These are phyloP conservation scores for Polytrichum formosum DNA, from an alignment of 225 moss, liverwort and hornwort genomes.

Conservation along the genomic window DNA sequence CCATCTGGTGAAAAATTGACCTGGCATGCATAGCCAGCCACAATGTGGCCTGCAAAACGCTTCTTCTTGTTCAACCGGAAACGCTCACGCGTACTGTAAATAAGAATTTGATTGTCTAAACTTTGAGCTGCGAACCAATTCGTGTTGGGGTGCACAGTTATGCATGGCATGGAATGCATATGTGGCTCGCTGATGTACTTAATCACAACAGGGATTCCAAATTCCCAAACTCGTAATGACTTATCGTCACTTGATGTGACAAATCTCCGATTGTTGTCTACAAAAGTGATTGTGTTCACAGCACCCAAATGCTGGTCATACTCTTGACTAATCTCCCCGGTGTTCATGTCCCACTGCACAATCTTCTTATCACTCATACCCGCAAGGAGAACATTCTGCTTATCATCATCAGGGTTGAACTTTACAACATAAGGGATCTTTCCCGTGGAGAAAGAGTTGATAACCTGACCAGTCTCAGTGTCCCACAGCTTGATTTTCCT, in stretches of 20 bases:
- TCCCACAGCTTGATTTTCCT: slow-evolving; percentile 96
- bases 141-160: slow-evolving; percentile 92
- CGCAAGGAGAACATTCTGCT: slow-evolving; percentile 84
- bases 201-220: slow-evolving; percentile 96
- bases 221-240: slow-evolving; percentile 96
- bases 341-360: slow-evolving; percentile 98
- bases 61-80: slow-evolving; percentile 96
- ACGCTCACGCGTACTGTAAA: slow-evolving; percentile 95
- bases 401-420: slow-evolving; percentile 97
- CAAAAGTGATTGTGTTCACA: slow-evolving; percentile 97
- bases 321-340: slow-evolving; percentile 84
- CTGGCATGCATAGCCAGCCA: slow-evolving; percentile 91
- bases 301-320: slow-evolving; percentile 98
- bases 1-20: slow-evolving; percentile 97
- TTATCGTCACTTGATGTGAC: slow-evolving; percentile 99
- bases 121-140: slow-evolving; percentile 99
- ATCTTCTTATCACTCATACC: slow-evolving; percentile 99
- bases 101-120: slow-evolving; percentile 92
- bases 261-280: slow-evolving; percentile 92
- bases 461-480: slow-evolving; percentile 91
- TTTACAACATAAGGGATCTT: slow-evolving; percentile 98
- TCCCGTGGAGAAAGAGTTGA: slow-evolving; percentile 87
- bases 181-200: slow-evolving; percentile 99
- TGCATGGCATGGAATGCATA: slow-evolving; percentile 97
- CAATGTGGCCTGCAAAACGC: slow-evolving; percentile 90